Evolutionary conservation across 2,329 filamentous ascomycete genomes (phyloP).

Genomic region (Penicillium polonicum): DNA sequence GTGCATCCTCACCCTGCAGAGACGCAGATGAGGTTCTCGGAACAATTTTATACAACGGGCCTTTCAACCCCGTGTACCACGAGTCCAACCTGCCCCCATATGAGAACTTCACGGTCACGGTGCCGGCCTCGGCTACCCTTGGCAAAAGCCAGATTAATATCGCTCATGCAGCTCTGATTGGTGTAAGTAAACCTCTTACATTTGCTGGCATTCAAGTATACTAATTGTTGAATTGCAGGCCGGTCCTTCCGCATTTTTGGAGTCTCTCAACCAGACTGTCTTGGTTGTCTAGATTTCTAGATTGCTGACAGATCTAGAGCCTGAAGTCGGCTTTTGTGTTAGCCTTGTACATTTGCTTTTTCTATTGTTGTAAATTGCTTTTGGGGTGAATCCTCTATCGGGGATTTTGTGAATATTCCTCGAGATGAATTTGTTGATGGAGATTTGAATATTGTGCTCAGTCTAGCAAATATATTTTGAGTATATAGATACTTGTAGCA

Average conservation of each 20-base stretch:
- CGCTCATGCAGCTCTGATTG: conserved; percentile 31
- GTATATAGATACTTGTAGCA: not conserved
- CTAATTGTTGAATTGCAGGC: conserved; percentile 21
- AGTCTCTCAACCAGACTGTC: conserved; percentile 28
- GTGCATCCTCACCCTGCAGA: conserved; percentile 19
- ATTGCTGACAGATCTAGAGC: not conserved
- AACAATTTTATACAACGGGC: conserved; percentile 29
- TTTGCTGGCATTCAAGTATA: not conserved
- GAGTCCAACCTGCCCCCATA: conserved; percentile 26
- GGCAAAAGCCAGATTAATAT: conserved; percentile 28
- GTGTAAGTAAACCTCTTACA: conserved; percentile 23
- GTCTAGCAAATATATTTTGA: not conserved
- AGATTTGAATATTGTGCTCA: not conserved
- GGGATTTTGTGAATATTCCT: not conserved
- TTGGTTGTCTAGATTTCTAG: conserved; percentile 23
- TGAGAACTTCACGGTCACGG: conserved; percentile 32
- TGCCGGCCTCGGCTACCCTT: conserved; percentile 18
- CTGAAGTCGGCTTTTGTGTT: not conserved
- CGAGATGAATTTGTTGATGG: not conserved
- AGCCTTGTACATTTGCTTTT: not conserved
- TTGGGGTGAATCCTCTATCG: not conserved
- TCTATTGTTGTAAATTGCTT: not conserved
- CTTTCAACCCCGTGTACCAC: conserved; percentile 30
- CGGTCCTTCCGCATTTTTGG: conserved; percentile 21
- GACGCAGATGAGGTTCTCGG: conserved; percentile 24